Evolutionary conservation across 177 flowering plant genomes (phyloP), one percentile per base, ranked within the genome.

Genomic region (Tripterygium wilfordii): DNA sequence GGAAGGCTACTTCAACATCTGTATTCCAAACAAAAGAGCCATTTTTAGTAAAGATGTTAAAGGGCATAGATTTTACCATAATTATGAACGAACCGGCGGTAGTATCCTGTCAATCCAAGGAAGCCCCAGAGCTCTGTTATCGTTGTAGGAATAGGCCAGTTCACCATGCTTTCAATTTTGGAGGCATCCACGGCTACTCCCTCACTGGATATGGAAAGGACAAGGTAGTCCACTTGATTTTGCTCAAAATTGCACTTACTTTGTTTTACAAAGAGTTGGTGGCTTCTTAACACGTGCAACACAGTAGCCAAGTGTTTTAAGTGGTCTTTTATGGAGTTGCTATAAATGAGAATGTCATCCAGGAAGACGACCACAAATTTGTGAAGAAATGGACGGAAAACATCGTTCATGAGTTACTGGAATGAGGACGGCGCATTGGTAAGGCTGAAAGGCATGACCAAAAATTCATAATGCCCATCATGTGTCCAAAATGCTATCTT

Each of bases 391-490:
- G 45, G 45, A 8, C 9, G 9, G 8, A 42, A 42, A 8, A 42
- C 45, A 4, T 42, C 24, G 21, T 42, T 42, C 23, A 19, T 42
- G 23, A 42, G 45, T 15, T 7, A 8, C 13, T 42, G 24, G 19
- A 42, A 42, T 16, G 45, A 13, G 3, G 45, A 3, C 5, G 45
- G 45, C 6, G 45, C 45, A 20, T 42, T 42, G 4, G 45, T 42
- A 13, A 42, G 25, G n/a, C n/a, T n/a, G n/a, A n/a, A n/a, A n/a
- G n/a, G n/a, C n/a, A n/a, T n/a, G n/a, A n/a, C n/a, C n/a, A 6
- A 21, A 21, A 42, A 42, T 20, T 42, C 45, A 42, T 42, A 42
- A 20, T 16, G 45, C 10, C 45, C 45, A 4, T 42, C 24, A 42
- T 17, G 45, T 10, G 45, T 42, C 5, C 45, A 7, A 20, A 42